phyloP scores from a whole-genome alignment of 2,329 filamentous ascomycete genomes.

The Pseudogymnoascus sp. region DNA sequence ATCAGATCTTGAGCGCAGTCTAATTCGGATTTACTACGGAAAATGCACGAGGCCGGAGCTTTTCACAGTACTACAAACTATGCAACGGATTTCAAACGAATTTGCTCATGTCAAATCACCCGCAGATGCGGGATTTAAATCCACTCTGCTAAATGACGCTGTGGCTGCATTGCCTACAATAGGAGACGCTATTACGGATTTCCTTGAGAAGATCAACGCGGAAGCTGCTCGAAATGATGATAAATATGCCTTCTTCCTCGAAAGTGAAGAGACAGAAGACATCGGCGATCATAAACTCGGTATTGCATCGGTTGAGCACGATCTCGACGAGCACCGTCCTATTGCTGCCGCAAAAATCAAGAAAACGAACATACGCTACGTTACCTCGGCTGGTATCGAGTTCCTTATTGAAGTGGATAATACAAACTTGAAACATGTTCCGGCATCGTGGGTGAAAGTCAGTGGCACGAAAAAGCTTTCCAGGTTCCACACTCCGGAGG shows the following conservation, averaged over 20 bases:
- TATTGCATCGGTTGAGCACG: conserved; percentile 86
- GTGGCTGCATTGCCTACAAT: conserved; percentile 71
- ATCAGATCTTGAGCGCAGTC: conserved; percentile 80
- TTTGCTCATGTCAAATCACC: conserved; percentile 60
- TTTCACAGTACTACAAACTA: conserved; percentile 70
- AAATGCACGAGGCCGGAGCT: conserved; percentile 90
- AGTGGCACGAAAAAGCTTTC: conserved; percentile 88
- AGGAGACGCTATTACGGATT: conserved; percentile 59
- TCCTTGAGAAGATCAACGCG: conserved; percentile 77
- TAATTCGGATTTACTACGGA: conserved; percentile 95
- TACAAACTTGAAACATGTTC: conserved; percentile 71
- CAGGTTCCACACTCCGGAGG: conserved; percentile 89
- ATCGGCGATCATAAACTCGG: conserved; percentile 84
- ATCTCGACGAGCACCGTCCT: conserved; percentile 68
- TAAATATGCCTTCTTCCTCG: conserved; percentile 89
- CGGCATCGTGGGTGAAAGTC: conserved; percentile 90
- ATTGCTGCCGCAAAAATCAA: conserved; percentile 65
- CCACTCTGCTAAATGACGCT: conserved; percentile 59
- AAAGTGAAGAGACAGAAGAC: conserved; percentile 77
- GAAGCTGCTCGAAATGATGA: conserved; percentile 78
- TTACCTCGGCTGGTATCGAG: conserved; percentile 82
- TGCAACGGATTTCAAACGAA: conserved; percentile 73
- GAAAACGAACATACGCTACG: conserved; percentile 63
- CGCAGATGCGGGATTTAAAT: conserved; percentile 63
- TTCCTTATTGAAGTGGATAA: conserved; percentile 91